These are phyloP conservation scores for Vitis rupestris DNA, from an alignment of 164 flowering plant species.

Conservation along the genomic window DNA sequence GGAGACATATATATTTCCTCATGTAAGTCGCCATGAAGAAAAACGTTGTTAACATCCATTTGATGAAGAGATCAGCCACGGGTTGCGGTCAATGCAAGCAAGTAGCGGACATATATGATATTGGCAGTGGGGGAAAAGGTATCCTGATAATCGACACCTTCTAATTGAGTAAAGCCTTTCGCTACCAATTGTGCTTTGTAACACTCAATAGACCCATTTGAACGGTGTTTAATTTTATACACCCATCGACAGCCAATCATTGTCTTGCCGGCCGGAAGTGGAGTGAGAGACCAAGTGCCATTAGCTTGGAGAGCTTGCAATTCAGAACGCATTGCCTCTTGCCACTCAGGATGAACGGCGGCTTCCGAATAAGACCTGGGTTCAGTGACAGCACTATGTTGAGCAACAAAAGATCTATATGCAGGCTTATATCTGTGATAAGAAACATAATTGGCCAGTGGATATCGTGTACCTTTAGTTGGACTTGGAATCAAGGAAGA, in stretches of 20 bases:
- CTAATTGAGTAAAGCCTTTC: neutral
- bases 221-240: neutral
- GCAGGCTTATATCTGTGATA: constrained; percentile 2
- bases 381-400: neutral
- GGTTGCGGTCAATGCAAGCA: neutral
- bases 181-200: neutral
- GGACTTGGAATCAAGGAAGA: neutral
- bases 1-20: neutral
- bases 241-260: no score
- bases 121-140: neutral
- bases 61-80: constrained; percentile 1
- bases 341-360: neutral
- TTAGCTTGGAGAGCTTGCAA: neutral
- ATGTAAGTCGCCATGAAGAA: neutral
- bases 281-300: neutral
- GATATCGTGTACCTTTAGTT: constrained; percentile 5
- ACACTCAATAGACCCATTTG: neutral
- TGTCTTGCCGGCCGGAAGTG: no score
- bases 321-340: neutral
- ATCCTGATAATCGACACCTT: neutral
- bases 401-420: neutral
- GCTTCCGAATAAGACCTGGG: neutral
- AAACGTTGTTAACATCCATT: neutral
- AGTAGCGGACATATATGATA: neutral
- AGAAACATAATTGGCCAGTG: neutral